Percentiles rank a stretch among this genome's conserved stretches.
These are phyloP conservation scores for Dentipellis fragilis DNA, from an alignment of 768 basidiomycete species.

Conservation along the genomic window DNA sequence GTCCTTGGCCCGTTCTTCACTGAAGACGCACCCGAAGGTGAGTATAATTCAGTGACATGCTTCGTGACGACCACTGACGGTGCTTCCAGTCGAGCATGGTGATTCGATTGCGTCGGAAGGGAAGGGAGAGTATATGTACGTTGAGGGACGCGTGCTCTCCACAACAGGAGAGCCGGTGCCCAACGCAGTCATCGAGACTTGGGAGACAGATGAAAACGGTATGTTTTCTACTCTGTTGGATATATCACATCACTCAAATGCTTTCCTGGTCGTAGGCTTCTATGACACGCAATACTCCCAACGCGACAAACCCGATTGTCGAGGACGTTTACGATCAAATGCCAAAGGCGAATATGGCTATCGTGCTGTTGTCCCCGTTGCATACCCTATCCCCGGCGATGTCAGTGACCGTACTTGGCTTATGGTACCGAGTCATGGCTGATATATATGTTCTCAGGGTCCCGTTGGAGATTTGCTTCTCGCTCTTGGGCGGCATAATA, in stretches of 20 bases:
- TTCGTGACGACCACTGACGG: not conserved
- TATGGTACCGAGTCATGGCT: not conserved
- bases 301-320: conserved; percentile 56
- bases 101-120: conserved; percentile 80
- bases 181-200: conserved; percentile 66
- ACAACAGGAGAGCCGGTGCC: conserved; percentile 58
- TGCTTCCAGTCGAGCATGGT: conserved; percentile 45
- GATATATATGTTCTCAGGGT: conserved; percentile 30
- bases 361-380: conserved; percentile 58
- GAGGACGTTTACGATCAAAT: conserved; percentile 51
- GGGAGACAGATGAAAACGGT: conserved; percentile 67
- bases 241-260: not conserved
- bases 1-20: conserved; percentile 81
- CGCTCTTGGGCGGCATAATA: conserved; percentile 55
- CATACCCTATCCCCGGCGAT: conserved; percentile 73
- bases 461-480: conserved; percentile 58
- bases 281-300: conserved; percentile 45
- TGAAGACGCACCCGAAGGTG: conserved; percentile 64
- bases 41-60: conserved; percentile 13
- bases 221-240: conserved; percentile 13
- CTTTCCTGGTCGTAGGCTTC: conserved; percentile 16
- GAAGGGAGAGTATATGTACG: conserved; percentile 77
- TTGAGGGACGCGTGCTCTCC: conserved; percentile 56
- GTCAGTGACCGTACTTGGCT: conserved; percentile 22
- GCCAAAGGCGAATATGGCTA: conserved; percentile 60